Base-by-base conservation (phyloP, 2,329 filamentous ascomycete genomes). In the Arthroderma sp. region DNA sequence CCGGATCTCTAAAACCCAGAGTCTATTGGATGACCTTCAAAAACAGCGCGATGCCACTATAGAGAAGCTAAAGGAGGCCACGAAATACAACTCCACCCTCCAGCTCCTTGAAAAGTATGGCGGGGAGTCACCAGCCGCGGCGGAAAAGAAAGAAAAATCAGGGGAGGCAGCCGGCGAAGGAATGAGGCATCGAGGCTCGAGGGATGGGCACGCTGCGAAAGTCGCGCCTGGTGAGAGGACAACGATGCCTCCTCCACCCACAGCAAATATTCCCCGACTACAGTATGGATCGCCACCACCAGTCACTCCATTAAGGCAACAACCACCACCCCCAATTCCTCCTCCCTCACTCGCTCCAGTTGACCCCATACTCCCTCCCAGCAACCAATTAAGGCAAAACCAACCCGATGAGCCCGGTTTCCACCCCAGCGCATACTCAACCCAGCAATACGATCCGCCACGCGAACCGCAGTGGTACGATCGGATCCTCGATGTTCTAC, bases 41-140 rank as follows among this genome's bases (percentile, higher is more conserved):
- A 77, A 78, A 44, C 84, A 95, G 63, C 80, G 89, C 44, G 78
- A 84, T 48, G 79, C 79, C 55, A 94, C 88, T 1, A 96, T 98
- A 52, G 83, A 94, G 61, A 88, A 88, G 65, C 77, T 98, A 51
- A 98, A 98, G 66, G 80, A 83, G 47, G 88, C 88, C 28, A 98
- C 91, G 31, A 94, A 85, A 63, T 98, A 95, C 68, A 86, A 96
- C 64, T 91, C 88, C 30, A 98, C 91, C 1, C 78, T 93, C 57
- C 80, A 95, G 60, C 67, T 98, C 48, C 75, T 98, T 7, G 86
- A 96, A 57, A 98, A 96, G 57, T 98, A 98, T 61, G 88, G 87
- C 32, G 83, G 78, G 6, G 69, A 72, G 15, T 77, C 80, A 50
- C 67, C 72, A 15, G 63, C 15, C 15, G 15, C 51, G 15, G 48